Evolutionary conservation across 805 yeast species (phyloP).

Genomic region (Scheffersomyces ergatensis): DNA sequence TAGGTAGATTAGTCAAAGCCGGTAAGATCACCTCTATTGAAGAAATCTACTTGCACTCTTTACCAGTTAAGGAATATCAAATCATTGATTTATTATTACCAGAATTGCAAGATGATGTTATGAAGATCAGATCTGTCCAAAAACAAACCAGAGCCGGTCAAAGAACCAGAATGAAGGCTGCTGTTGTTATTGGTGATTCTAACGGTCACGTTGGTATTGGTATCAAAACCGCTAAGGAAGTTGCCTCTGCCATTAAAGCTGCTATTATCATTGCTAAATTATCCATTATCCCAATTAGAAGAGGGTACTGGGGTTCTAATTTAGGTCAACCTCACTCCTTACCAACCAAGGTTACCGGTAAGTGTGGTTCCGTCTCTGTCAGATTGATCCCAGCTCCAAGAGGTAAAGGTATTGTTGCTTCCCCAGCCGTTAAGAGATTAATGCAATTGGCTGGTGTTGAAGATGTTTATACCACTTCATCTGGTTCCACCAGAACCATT

Average conservation of each 20-base stretch:
- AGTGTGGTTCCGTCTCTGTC: conserved; percentile 99
- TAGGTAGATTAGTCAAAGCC: conserved; percentile 99
- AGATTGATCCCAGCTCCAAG: conserved; percentile 99
- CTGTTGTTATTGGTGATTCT: conserved; percentile 98
- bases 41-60: conserved; percentile 98
- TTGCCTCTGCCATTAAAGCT: conserved; percentile 99
- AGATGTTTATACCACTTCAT: conserved; percentile 98
- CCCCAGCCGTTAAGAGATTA: conserved; percentile 99
- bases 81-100: conserved; percentile 96
- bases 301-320: conserved; percentile 99
- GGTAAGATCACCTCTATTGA: conserved; percentile 95
- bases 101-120: conserved; percentile 94
- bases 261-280: conserved; percentile 99
- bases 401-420: conserved; percentile 99
- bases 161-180: conserved; percentile 99
- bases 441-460: conserved; percentile 99
- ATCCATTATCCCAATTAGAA: conserved; percentile 98
- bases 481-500: conserved; percentile 99
- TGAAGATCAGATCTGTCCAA: conserved; percentile 99
- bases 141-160: conserved; percentile 99
- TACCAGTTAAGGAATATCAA: conserved; percentile 99
- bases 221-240: conserved; percentile 99
- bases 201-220: conserved; percentile 99
- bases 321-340: conserved; percentile 99
- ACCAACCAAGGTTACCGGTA: conserved; percentile 97